phyloP scores from a whole-genome alignment of 805 yeast species.

The Cyberlindnera nakhonratchasimensis region DNA sequence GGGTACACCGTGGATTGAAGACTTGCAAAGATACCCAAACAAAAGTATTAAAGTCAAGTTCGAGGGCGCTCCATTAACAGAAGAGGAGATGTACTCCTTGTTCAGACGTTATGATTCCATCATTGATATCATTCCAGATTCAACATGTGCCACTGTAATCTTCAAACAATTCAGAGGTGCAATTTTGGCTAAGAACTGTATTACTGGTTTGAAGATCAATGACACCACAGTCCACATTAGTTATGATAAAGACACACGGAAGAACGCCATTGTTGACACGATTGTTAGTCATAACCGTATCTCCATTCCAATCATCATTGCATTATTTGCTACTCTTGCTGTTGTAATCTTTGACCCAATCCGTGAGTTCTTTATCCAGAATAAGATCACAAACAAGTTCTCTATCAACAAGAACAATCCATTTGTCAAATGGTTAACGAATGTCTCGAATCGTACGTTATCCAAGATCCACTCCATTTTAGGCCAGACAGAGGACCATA shows the following conservation, averaged over 20 bases:
- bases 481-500: conserved; percentile 28
- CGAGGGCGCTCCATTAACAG: conserved; percentile 73
- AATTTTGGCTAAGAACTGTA: conserved; percentile 84
- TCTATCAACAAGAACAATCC: conserved; percentile 47
- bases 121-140: conserved; percentile 63
- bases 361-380: conserved; percentile 72
- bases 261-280: conserved; percentile 51
- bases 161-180: conserved; percentile 65
- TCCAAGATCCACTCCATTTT: conserved; percentile 34
- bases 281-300: conserved; percentile 76
- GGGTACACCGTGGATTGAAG: conserved; percentile 97
- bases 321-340: conserved; percentile 75
- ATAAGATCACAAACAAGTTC: conserved; percentile 62
- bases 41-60: conserved; percentile 59
- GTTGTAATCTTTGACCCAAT: conserved; percentile 91
- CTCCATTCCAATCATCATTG: conserved; percentile 75
- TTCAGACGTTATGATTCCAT: conserved; percentile 88
- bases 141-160: conserved; percentile 44
- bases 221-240: conserved; percentile 70
- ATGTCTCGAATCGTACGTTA: conserved; percentile 29
- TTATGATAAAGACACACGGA: conserved; percentile 56
- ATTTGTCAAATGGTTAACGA: conserved; percentile 35
- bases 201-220: conserved; percentile 70
- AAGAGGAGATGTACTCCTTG: conserved; percentile 75
- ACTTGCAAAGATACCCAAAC: conserved; percentile 74